Evolutionary conservation across 2,329 filamentous ascomycete species (phyloP), one percentile per base, ranked within the genome.

Genomic region (Sporothrix dimorphospora): DNA sequence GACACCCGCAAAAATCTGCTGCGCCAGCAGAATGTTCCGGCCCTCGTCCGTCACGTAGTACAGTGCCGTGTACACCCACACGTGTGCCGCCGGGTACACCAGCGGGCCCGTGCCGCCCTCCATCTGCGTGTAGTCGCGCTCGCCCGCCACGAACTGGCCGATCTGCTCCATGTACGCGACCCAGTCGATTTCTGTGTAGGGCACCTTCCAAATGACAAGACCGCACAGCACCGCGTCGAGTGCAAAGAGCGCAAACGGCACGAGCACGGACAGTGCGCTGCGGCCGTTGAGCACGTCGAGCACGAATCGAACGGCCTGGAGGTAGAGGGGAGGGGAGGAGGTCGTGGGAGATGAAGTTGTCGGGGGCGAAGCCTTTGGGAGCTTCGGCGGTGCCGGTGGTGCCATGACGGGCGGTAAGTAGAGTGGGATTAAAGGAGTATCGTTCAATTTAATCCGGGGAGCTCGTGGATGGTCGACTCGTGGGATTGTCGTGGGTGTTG

Each of bases 161-260:
- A 98, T 86, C 79, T 99, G 96, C 80, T 98, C 88, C 94, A 99
- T 98, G 81, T 99, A 99, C 0, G 96, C 94, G 73, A 87, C 88
- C 95, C 95, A 99, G 82, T 99, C 96, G 78, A 99, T 99, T 81
- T 99, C 96, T 57, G 96, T 99, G 80, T 99, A 97, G 53, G 94
- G 90, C 72, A 97, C 86, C 80, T 90, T 94, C 86, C 89, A 90
- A 75, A 97, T 92, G 75, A 98, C 87, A 45, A 93, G 79, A 19
- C 83, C 86, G 80, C 92, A 96, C 27, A 97, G 87, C 21, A 88
- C 81, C 8, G 89, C 89, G 79, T 98, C 94, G 70, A 87, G 84
- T 42, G 91, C 79, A 75, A 96, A 84, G 6, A 97, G 85, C 3
- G 89, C 82, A 0, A 90, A 86, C 6, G 90, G 83, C 38, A 90